phyloP scores from a whole-genome alignment of 495 filamentous ascomycete species.

The Cercophora sp. region DNA sequence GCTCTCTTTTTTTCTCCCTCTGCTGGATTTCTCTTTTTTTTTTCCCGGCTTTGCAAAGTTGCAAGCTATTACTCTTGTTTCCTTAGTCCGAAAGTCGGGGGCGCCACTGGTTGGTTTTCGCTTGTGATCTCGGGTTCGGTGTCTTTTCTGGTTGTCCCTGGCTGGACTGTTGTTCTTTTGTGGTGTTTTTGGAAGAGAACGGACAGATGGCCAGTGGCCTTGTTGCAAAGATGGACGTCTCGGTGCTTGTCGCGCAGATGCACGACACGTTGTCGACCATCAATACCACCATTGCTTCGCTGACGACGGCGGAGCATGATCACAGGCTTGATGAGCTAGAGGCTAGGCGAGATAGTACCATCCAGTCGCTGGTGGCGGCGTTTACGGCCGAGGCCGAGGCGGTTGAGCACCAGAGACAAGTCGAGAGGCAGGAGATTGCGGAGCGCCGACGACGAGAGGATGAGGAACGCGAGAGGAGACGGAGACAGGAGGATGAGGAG shows the following conservation, averaged over 20 bases:
- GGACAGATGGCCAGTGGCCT: background rate
- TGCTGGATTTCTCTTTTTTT: too few species aligned
- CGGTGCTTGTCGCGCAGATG: conserved; percentile 31
- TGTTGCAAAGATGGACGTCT: conserved; percentile 25
- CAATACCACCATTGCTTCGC: conserved; percentile 22
- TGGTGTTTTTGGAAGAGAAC: background rate
- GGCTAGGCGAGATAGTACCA: conserved; percentile 20
- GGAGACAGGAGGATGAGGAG: conserved; percentile 30
- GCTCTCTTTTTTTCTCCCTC: too few species aligned
- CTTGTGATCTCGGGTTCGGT: too few species aligned
- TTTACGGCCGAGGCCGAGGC: conserved; percentile 24
- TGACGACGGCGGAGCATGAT: conserved; percentile 26
- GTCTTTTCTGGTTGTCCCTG: too few species aligned
- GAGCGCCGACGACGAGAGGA: conserved; percentile 30
- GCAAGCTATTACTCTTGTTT: too few species aligned
- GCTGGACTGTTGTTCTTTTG: too few species aligned
- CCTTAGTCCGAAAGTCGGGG: too few species aligned
- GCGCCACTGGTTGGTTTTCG: too few species aligned
- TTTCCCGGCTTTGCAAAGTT: too few species aligned
- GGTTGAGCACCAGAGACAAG: conserved; percentile 16
- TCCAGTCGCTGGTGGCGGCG: conserved; percentile 20
- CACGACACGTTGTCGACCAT: conserved; percentile 34
- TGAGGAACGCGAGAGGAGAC: conserved; percentile 26
- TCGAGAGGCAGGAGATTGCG: conserved; percentile 23
- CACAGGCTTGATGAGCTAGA: conserved; percentile 30